Base-by-base conservation (phyloP, 306 rosid genomes). In the Macrotyloma uniflorum region DNA sequence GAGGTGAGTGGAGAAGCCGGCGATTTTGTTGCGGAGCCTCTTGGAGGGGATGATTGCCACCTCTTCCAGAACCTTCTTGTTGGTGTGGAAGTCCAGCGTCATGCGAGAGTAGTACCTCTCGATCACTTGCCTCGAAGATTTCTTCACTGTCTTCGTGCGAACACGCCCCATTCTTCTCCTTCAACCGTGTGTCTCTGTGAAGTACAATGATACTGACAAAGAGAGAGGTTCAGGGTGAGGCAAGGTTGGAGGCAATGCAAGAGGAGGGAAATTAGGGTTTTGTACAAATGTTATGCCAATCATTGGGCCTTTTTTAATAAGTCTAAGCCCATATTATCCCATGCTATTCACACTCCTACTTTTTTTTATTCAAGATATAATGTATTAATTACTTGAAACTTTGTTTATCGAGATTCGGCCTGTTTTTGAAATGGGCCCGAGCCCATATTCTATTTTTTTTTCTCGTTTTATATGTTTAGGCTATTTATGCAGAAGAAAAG, bases 71-170 rank as follows among this genome's bases (percentile, higher is more conserved):
- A 83, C 59, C 82, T 85, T 90, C 83, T 90, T 90, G 91, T 90
- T 90, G 0, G 86, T 85, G 79, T 90, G 90, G 75, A 88, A 90
- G 11, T 90, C 95, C 4, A 88, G 70, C 0, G 91, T 91, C 91
- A 88, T 90, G 13, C 82, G 71, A 10, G 88, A 88, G 76, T 86
- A 90, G 90, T 83, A 86, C 6, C 86, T 72, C 74, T 91, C 90
- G 0, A 87, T 89, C 0, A 89, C 93, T 23, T 91, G 90, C 0
- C 90, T 81, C 0, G 97, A 89, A 26, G 93, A 88, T 15, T 91
- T 91, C 83, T 91, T 91, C 85, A 91, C 93, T 0, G 93, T 88
- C 59, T 89, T 89, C 0, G 94, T 89, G 15, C 93, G 85, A 16
- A 89, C 93, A 6, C 93, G 88, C 2, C 93, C 94, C 93, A 91